Conservation (phyloP, 257 asterid genomes). For the Echium plantagineum region DNA sequence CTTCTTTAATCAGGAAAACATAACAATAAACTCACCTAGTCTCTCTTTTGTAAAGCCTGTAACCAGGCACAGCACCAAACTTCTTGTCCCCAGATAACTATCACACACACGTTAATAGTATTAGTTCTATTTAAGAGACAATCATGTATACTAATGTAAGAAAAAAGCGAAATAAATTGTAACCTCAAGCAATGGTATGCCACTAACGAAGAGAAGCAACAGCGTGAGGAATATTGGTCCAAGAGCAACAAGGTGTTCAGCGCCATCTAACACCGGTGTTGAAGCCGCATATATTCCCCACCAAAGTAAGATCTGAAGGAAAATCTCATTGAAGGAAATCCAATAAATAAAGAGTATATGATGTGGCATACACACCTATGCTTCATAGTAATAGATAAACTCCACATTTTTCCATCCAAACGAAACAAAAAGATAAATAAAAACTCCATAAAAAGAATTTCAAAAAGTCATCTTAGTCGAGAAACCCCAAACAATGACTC, state of each 20-base stretch:
- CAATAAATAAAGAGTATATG: not conserved
- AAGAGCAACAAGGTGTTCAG: slow-evolving; percentile 79
- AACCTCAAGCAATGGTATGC: slow-evolving; percentile 90
- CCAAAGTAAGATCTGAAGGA: slow-evolving; percentile 76
- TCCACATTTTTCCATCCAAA: not conserved
- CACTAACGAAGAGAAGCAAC: slow-evolving; percentile 81
- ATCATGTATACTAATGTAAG: not conserved
- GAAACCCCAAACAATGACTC: not conserved
- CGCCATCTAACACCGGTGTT: slow-evolving; percentile 60
- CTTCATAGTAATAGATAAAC: not conserved
- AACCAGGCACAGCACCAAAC: slow-evolving; percentile 46
- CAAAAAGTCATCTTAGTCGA: not conserved
- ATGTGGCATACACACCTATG: not conserved
- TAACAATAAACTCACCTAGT: slow-evolving; percentile 53
- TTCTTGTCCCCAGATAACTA: slow-evolving; percentile 85
- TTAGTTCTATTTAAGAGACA: slow-evolving; percentile 1
- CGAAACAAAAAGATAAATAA: not conserved
- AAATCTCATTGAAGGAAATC: not conserved
- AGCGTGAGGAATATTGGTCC: slow-evolving; percentile 75
- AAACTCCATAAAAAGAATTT: not conserved
- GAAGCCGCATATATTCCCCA: slow-evolving; percentile 96
- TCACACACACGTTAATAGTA: slow-evolving; percentile 5
- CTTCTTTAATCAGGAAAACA: slow-evolving; percentile 2
- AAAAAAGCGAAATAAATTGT: not conserved
- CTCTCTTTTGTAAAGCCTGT: slow-evolving; percentile 54